These are phyloP conservation scores for Blepharisma undulans DNA, from an alignment of 169 alveolate genomes.

Conservation along the genomic window DNA sequence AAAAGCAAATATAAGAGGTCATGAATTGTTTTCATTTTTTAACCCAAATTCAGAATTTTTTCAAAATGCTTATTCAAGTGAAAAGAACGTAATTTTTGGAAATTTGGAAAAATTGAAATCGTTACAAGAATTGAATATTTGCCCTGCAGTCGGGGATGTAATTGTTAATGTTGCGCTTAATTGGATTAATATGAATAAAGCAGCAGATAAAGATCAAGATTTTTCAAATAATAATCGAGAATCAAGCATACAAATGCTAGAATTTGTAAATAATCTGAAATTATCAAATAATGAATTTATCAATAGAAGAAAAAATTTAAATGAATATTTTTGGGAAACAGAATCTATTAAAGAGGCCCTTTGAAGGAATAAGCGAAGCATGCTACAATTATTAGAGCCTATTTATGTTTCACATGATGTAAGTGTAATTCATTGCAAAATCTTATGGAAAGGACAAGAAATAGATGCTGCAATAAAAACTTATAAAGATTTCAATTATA, in stretches of 20 bases:
- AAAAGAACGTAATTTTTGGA: background rate
- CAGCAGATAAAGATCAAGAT: background rate
- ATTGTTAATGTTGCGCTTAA: background rate
- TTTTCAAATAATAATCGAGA: background rate
- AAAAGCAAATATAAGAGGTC: background rate
- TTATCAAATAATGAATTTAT: background rate
- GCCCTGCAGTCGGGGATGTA: background rate
- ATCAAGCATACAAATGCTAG: background rate
- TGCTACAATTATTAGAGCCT: background rate
- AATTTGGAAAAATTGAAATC: background rate
- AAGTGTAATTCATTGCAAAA: background rate
- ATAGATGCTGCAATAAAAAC: background rate
- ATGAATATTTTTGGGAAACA: background rate
- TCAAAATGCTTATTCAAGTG: background rate
- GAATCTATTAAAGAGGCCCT: background rate
- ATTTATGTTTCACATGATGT: too few species aligned
- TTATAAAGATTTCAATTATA: background rate
- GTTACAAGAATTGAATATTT: background rate
- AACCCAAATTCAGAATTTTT: background rate
- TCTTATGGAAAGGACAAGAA: background rate
- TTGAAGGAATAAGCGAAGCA: background rate
- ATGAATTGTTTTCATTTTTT: background rate
- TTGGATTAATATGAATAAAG: background rate
- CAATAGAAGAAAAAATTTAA: background rate
- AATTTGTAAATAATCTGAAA: background rate